Conservation (phyloP, 2,329 filamentous ascomycete species). For the Fusarium burgessii region DNA sequence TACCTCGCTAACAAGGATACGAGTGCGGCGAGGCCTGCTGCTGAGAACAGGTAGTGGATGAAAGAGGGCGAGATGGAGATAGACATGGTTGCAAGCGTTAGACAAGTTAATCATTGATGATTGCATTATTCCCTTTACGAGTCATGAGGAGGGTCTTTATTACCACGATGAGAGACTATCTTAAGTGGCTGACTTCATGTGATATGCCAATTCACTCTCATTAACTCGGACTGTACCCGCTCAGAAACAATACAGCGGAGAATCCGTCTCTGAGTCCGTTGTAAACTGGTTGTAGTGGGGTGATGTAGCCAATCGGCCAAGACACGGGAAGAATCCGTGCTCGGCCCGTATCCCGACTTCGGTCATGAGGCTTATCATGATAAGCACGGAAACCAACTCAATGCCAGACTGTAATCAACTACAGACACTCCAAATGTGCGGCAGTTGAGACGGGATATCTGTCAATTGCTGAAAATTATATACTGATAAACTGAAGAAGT, state of each 20-base stretch:
- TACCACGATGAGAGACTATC: not conserved
- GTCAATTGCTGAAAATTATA: too few species aligned
- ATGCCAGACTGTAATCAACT: not conserved
- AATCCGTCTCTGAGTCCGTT: not conserved
- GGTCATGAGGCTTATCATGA: not conserved
- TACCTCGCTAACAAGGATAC: slow-evolving; percentile 50
- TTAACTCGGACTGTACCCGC: too few species aligned
- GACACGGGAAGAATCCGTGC: slow-evolving; percentile 7
- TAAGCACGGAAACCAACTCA: not conserved
- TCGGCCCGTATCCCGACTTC: not conserved
- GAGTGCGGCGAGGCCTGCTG: slow-evolving; percentile 30
- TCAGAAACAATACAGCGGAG: rapidly evolving
- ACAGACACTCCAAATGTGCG: not conserved
- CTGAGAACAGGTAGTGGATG: slow-evolving; percentile 35
- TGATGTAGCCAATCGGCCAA: rapidly evolving
- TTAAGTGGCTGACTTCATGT: not conserved
- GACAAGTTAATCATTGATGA: not conserved
- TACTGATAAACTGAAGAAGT: not conserved
- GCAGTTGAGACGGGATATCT: rapidly evolving
- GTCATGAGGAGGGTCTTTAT: not conserved
- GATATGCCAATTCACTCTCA: not conserved
- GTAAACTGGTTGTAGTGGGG: not conserved
- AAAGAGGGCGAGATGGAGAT: not conserved
- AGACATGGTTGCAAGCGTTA: not conserved
- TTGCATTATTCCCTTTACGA: not conserved